Conservation (phyloP, 805 yeast genomes). For the Debaryomyces tyrocola region DNA sequence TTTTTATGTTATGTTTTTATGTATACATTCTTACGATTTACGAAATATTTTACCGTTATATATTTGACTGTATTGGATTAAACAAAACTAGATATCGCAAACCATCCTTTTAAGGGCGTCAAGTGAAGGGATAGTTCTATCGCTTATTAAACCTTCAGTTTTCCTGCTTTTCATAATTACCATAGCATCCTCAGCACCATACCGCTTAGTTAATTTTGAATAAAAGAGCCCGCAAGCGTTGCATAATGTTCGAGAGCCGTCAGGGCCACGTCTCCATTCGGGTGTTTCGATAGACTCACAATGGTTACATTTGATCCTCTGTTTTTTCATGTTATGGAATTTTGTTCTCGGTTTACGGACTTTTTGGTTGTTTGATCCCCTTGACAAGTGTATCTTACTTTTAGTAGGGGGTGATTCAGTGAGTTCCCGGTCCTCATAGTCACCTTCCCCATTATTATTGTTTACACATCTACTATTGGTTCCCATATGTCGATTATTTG, state of each 20-base stretch:
- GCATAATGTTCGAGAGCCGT: slow-evolving; percentile 72
- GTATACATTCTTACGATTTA: not conserved
- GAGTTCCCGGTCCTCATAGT: no score
- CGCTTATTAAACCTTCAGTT: slow-evolving; percentile 1
- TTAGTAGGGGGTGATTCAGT: not conserved
- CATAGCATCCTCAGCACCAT: slow-evolving; percentile 47
- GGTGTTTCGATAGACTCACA: slow-evolving; percentile 66
- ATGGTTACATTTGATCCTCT: slow-evolving; percentile 19
- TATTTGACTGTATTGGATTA: not conserved
- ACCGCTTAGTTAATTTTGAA: slow-evolving; percentile 59
- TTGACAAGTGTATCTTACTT: not conserved
- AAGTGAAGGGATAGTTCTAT: slow-evolving; percentile 9
- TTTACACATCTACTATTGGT: no score
- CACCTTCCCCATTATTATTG: no score
- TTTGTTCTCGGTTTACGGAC: not conserved
- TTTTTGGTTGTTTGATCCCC: not conserved
- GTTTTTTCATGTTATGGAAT: not conserved
- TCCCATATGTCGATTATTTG: no score
- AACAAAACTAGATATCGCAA: not conserved
- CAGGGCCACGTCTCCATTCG: slow-evolving; percentile 84
- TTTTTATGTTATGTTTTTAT: not conserved
- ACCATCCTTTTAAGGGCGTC: not conserved
- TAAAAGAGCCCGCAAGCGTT: slow-evolving; percentile 82
- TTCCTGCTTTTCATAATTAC: slow-evolving; percentile 26
- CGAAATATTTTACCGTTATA: not conserved